Evolutionary conservation across 1,284 basidiomycete species (phyloP), one percentile per base, ranked within the genome.

Genomic region (Puccinia coronata): DNA sequence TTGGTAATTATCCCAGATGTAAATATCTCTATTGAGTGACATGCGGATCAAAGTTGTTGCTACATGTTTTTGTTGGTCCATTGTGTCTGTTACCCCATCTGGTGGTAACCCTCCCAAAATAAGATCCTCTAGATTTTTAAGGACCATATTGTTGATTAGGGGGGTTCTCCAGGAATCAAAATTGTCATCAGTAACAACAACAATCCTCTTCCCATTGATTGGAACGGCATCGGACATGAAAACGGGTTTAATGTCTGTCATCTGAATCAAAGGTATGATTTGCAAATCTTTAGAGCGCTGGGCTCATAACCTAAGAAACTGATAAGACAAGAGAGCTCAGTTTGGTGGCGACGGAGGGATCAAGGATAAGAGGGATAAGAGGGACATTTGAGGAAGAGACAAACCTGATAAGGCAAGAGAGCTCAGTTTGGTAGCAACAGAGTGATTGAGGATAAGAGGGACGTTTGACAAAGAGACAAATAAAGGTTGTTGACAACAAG

Each of bases 261-360:
- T 36, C 11, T 14, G 4, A 18, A 39, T 65, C 36, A 65, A 31
- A 39, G 39, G 63, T 65, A 39, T 14, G 6, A 16, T 63, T 34
- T 16, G 25, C 23, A 36, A 9, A 36, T 18, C 23, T 3, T 65
- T 39, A 43, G 39, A 65, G 63, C 63, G 63, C 63, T 65, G 63
- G 63, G 63, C 63, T 65, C 63, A 65, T 65, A 65, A 65, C 63
- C 63, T 65, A 65, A 39, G 63, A 43, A 65, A 65, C 39, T 65
- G 63, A 18, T n/a, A n/a, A n/a, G n/a, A n/a, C n/a, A n/a, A n/a
- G n/a, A n/a, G n/a, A n/a, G n/a, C n/a, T n/a, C n/a, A n/a, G n/a
- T n/a, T n/a, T n/a, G n/a, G n/a, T n/a, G n/a, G n/a, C n/a, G n/a
- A n/a, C n/a, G n/a, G 55, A 57, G n/a, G n/a, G n/a, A n/a, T n/a